Evolutionary conservation across 768 basidiomycete genomes (phyloP), one percentile per base, ranked within the genome.

Genomic region (Tulasnella sp.): DNA sequence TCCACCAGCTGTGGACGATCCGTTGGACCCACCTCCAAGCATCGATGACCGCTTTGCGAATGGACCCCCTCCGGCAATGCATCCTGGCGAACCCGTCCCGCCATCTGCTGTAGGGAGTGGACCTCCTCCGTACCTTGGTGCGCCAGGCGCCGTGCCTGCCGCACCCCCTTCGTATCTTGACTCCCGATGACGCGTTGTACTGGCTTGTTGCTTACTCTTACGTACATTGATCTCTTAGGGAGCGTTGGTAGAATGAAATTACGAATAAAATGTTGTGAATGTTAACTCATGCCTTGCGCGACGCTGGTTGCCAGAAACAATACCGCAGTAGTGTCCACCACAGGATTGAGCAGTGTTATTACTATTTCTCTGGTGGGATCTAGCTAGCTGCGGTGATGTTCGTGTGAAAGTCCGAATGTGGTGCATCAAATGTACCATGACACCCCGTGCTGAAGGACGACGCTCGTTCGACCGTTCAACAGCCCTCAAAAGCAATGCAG

Each of bases 11-110:
- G 76, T 89, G 72, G 88, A 91, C 64, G 88, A 91, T 67, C 88
- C 88, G 19, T 82, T 81, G 2, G 88, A 91, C 66, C 88, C 87
- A 19, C 88, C 88, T 4, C 88, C 88, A 11, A 86, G 84, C 5
- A 91, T 91, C 63, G 85, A 91, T 68, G 87, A 59, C 17, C n/a
- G 59, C 3, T 46, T 61, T 25, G 2, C 15, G 1, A 23, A 59
- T 2, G 7, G 59, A 19, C 6, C 32, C 23, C 46, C 23, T 19
- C 3, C 15, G 42, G 3, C 25, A 46, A 19, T 32, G 17, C 7
- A 4, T n/a, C n/a, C 9, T 14, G 12, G 32, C 31, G 41, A 17
- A 17, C 21, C 34, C 42, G 19, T 19, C 19, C 42, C 48, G 17
- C 25, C 46, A 23, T 12, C 23, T 17, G 34, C 42, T 2, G 43